Evolutionary conservation across 1,284 basidiomycete genomes (phyloP), one percentile per base, ranked within the genome.

Genomic region (Fomitopsis pinicola): DNA sequence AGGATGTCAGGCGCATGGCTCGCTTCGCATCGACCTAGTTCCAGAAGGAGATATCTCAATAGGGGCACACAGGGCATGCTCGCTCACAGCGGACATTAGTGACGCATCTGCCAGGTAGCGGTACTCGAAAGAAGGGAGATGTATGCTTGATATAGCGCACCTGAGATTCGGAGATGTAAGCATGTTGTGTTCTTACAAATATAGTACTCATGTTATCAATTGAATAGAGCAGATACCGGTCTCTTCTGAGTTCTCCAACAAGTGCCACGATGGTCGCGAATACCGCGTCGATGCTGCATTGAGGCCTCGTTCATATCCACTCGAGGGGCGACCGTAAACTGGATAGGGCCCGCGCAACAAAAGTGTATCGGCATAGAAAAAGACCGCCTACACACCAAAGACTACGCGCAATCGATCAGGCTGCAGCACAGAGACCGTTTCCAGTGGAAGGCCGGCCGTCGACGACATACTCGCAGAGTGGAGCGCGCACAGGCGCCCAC

Each of bases 121-220:
- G 28, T 50, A 55, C 53, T 30, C 53, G 19, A 30, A 55, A 55
- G 53, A 42, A 55, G 40, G n/a, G n/a, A 55, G 53, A 55, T 55
- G 30, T 17, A 40, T 17, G 40, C 53, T 42, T 22, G 53, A 38
- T 33, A 57, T 42, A 40, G 42, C 55, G 38, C 38, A 57, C 55
- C 38, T 57, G 28, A 42, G 42, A 57, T 38, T 40, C 53, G 36
- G 40, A 33, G 35, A 42, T 40, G 40, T 42, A 55, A 55, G 53
- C 36, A 40, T 38, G 38, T 57, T 33, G 42, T 22, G 28, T 33
- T 30, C 17, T 30, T 45, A 42, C 48, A 50, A 50, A 50, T 50
- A 50, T 50, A 33, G 48, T 33, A 50, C 0, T 30, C 22, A 12
- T 15, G 48, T 50, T 33, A 50, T 22, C 48, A 30, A 50, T 33